A percentile compares a stretch with the other conserved stretches of the same genome.
Evolutionary conservation across 345 rosid genomes (phyloP).

Genomic region (Eucalyptus coolabah): DNA sequence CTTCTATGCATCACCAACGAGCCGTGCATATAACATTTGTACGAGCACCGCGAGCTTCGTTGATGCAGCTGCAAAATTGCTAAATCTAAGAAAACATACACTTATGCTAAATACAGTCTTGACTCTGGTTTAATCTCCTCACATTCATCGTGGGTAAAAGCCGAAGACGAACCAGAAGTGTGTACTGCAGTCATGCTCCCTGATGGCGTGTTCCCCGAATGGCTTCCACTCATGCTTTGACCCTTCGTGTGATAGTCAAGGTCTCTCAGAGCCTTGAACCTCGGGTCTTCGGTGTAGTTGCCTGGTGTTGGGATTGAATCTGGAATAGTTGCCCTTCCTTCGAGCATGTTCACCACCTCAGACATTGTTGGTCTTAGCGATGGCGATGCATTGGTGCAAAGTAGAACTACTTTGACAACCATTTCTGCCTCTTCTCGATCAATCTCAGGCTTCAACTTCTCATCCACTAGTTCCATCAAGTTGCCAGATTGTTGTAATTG

Average conservation of each 20-base stretch:
- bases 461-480: conserved; percentile 5
- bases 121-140: neutral
- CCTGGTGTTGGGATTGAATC: conserved; percentile 13
- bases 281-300: conserved; percentile 1
- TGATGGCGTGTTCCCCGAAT: neutral
- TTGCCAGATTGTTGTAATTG: conserved; percentile 3
- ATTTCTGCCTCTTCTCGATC: conserved; percentile 2
- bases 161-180: neutral
- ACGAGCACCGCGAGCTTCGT: neutral
- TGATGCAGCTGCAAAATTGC: neutral
- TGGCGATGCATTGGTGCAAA: conserved; percentile 11
- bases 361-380: conserved; percentile 12
- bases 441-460: neutral
- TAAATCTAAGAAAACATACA: neutral
- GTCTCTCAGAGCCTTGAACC: conserved; percentile 7
- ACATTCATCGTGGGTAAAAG: neutral
- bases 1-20: neutral
- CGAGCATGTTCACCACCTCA: conserved; percentile 14
- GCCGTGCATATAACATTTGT: neutral
- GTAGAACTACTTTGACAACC: neutral
- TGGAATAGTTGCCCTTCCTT: conserved; percentile 4
- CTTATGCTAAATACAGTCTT: neutral
- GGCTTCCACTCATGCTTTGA: neutral
- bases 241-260: neutral
- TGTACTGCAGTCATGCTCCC: neutral